Evolutionary conservation across 2,329 filamentous ascomycete genomes (phyloP).

Genomic region (Chrysosporium keratinophilum): DNA sequence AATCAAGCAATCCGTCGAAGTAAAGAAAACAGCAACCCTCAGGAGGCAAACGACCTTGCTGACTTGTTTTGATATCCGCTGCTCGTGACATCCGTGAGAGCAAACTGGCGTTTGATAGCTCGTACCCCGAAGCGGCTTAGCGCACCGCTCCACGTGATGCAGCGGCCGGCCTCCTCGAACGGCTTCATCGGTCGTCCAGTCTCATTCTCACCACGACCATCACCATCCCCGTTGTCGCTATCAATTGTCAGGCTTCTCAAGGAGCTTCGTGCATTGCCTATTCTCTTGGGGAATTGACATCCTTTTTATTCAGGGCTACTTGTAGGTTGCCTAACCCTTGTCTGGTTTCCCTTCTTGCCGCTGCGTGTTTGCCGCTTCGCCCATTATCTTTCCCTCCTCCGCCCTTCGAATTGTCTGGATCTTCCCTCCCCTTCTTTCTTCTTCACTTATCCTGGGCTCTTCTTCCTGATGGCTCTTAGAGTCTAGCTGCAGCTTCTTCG

Average conservation of each 20-base stretch:
- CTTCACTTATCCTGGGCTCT: background rate
- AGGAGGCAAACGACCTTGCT: too few species aligned
- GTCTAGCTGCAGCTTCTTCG: background rate
- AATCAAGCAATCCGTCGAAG: too few species aligned
- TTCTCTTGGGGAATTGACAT: slow-evolving; percentile 13
- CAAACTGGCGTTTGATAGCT: too few species aligned
- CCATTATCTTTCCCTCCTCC: slow-evolving; percentile 15
- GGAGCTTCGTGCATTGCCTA: slow-evolving; percentile 6
- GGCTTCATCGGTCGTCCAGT: background rate
- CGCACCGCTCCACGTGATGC: background rate
- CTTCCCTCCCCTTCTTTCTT: background rate
- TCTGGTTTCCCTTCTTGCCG: slow-evolving; percentile 15
- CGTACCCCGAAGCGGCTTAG: too few species aligned
- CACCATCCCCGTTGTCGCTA: slow-evolving; percentile 4
- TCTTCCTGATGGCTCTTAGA: background rate
- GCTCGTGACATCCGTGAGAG: background rate
- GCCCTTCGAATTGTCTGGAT: background rate
- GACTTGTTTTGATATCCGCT: too few species aligned
- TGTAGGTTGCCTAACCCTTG: slow-evolving; percentile 34
- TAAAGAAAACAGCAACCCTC: too few species aligned
- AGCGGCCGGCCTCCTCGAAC: background rate
- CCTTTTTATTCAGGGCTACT: slow-evolving; percentile 29
- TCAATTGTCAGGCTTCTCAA: slow-evolving; percentile 7
- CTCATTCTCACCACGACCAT: slow-evolving; percentile 1
- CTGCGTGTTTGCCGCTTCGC: slow-evolving; percentile 11